phyloP scores from a whole-genome alignment of 2,329 filamentous ascomycete genomes.

The Pestalotiopsis sp. region DNA sequence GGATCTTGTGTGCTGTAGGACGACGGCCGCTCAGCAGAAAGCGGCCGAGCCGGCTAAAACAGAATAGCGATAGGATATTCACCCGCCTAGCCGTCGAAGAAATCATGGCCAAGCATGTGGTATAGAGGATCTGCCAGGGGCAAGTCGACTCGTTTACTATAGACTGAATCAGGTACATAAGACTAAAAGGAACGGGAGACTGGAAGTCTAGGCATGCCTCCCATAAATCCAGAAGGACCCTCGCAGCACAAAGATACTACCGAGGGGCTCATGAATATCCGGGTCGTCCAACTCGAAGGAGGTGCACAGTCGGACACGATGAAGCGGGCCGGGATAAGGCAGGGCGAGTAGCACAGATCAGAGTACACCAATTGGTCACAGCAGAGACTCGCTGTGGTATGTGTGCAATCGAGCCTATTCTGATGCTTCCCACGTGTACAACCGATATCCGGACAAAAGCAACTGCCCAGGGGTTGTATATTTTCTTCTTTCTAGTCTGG shows the following conservation, averaged over 20 bases:
- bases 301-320: not conserved
- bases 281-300: not conserved
- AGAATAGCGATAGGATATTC: not conserved
- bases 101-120: not conserved
- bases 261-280: not conserved
- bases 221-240: no score
- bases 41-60: not conserved
- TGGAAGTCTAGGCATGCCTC: no score
- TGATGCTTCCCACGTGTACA: not conserved
- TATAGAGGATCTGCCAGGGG: no score
- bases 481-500: not conserved
- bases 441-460: slow-evolving; percentile 1
- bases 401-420: not conserved
- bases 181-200: no score
- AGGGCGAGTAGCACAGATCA: not conserved
- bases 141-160: no score
- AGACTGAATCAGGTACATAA: no score
- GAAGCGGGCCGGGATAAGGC: not conserved
- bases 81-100: not conserved
- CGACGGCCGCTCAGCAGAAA: not conserved
- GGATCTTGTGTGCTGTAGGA: not conserved
- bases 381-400: not conserved
- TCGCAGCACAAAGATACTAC: not conserved
- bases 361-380: not conserved
- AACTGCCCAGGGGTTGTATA: not conserved